These are phyloP conservation scores for Asterophora parasitica DNA, from an alignment of 768 basidiomycete genomes.

Conservation along the genomic window DNA sequence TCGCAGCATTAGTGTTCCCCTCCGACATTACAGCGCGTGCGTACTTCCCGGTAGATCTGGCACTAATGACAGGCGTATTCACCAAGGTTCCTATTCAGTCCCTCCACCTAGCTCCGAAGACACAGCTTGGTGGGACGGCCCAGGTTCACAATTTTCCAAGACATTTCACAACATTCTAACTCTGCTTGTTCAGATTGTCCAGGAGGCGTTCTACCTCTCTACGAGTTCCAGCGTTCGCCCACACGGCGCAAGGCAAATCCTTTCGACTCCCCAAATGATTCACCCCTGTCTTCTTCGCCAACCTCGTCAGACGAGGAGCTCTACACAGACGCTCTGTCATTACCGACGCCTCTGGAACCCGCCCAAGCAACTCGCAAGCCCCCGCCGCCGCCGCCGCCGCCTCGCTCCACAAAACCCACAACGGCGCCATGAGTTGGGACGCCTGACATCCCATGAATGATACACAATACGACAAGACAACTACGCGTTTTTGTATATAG, in stretches of 20 bases:
- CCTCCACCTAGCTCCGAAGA: conserved; percentile 84
- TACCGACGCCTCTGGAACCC: conserved; percentile 69
- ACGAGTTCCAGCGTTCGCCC: conserved; percentile 32
- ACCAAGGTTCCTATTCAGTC: conserved; percentile 37
- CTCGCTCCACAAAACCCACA: conserved; percentile 25
- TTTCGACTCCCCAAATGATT: conserved; percentile 65
- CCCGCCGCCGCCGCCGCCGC: conserved; percentile 45
- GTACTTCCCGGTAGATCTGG: conserved; percentile 20
- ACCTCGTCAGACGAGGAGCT: conserved; percentile 85
- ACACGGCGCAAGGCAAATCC: conserved; percentile 48
- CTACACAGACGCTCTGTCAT: conserved; percentile 65
- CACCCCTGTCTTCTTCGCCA: conserved; percentile 67
- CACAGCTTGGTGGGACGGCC: conserved; percentile 72
- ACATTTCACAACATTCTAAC: no score
- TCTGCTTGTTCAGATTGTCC: conserved; percentile 43
- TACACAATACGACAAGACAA: neutral
- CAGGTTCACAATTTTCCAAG: conserved; percentile 39
- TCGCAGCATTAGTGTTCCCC: conserved; percentile 53
- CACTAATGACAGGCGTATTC: neutral
- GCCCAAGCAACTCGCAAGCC: conserved; percentile 39
- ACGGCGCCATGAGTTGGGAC: neutral
- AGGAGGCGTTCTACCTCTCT: conserved; percentile 46
- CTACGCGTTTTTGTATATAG: neutral
- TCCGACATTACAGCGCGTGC: conserved; percentile 39
- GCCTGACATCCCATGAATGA: no score